Conservation (phyloP, 768 basidiomycete species). For the Boletus huronensis region DNA sequence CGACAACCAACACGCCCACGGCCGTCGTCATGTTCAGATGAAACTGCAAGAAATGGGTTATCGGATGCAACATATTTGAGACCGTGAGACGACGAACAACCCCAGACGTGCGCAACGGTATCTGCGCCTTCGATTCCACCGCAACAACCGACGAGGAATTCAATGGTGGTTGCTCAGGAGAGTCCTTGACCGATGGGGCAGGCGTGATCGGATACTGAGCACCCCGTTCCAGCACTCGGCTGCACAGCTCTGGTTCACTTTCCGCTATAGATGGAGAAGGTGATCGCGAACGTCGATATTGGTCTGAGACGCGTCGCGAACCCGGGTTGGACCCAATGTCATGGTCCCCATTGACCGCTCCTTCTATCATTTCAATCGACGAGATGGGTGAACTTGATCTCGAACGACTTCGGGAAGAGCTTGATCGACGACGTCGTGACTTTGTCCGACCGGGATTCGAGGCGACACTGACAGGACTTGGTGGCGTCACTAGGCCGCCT, state of each 20-base stretch:
- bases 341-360: constrained; percentile 17
- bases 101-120: constrained; percentile 21
- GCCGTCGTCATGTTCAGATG: constrained; percentile 44
- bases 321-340: constrained; percentile 16
- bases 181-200: constrained; percentile 30
- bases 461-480: constrained; percentile 69
- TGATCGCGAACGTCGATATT: constrained; percentile 25
- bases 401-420: constrained; percentile 39
- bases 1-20: constrained; percentile 60
- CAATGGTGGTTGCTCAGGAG: constrained; percentile 21
- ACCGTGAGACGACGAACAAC: constrained; percentile 29
- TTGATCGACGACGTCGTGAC: constrained; percentile 42
- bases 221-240: constrained; percentile 14
- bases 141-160: constrained; percentile 4
- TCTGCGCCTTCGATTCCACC: constrained; percentile 16
- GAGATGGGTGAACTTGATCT: constrained; percentile 35
- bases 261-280: constrained; percentile 30
- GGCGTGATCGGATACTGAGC: constrained; percentile 31
- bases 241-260: constrained; percentile 28
- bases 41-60: constrained; percentile 26
- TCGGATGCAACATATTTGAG: constrained; percentile 12
- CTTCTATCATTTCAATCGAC: constrained; percentile 34
- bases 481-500: constrained; percentile 65
- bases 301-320: constrained; percentile 26
- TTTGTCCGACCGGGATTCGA: constrained; percentile 51